Conservation (phyloP, 768 basidiomycete species). For the Termitomyces sp. region DNA sequence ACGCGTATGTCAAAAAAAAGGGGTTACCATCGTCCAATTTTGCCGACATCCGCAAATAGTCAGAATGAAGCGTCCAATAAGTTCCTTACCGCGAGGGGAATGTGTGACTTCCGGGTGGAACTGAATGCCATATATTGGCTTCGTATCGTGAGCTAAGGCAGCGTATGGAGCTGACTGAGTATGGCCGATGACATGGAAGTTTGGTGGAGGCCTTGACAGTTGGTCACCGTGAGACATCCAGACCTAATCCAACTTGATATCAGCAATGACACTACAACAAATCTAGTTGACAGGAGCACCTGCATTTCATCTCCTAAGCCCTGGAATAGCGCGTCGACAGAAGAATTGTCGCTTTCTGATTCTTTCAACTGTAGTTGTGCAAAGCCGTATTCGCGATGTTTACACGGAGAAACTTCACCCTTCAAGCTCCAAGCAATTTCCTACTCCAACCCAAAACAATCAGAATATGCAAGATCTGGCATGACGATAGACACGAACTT, state of each 20-base stretch:
- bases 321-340: conserved; percentile 76
- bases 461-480: not conserved
- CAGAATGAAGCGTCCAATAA: conserved; percentile 81
- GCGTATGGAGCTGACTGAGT: conserved; percentile 89
- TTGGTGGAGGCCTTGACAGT: conserved; percentile 69
- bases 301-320: conserved; percentile 87
- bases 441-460: conserved; percentile 31
- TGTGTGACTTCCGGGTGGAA: conserved; percentile 99
- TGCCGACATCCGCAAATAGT: conserved; percentile 76
- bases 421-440: conserved; percentile 90
- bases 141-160: conserved; percentile 86
- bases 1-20: not conserved
- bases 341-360: conserved; percentile 41
- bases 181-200: conserved; percentile 85
- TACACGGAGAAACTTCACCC: conserved; percentile 79
- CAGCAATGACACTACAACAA: not conserved
- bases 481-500: conserved; percentile 41
- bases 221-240: conserved; percentile 99
- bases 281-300: conserved; percentile 35
- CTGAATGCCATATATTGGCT: conserved; percentile 93
- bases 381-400: conserved; percentile 94
- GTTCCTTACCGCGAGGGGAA: conserved; percentile 81
- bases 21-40: conserved; percentile 91
- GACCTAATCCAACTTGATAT: conserved; percentile 48
- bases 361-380: conserved; percentile 75